Percentiles rank a stretch among this genome's conserved stretches.
phyloP scores from a whole-genome alignment of 805 yeast genomes.

The Schizosaccharomyces lindneri region DNA sequence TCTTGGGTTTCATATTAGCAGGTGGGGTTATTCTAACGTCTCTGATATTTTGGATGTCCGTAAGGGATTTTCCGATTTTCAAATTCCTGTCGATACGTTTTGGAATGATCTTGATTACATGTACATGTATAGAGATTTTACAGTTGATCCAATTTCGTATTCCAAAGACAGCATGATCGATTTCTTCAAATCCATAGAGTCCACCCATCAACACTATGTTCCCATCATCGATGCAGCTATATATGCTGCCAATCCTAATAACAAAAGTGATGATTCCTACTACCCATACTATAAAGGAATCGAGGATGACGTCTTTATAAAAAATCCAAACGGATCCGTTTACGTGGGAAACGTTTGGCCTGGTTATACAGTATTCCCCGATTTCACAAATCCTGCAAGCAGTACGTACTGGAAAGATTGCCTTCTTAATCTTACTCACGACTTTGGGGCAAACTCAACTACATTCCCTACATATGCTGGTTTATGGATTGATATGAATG shows the following conservation, averaged over 20 bases:
- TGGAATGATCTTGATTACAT: constrained; percentile 74
- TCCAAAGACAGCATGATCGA: constrained; percentile 36
- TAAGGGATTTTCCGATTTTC: constrained; percentile 31
- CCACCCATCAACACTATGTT: constrained; percentile 17
- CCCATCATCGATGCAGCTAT: constrained; percentile 6
- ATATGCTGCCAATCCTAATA: constrained; percentile 2
- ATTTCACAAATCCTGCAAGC: constrained; percentile 11
- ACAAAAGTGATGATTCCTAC: constrained; percentile 2
- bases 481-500: constrained; percentile 64
- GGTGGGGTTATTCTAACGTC: constrained; percentile 71
- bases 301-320: constrained; percentile 3
- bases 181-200: constrained; percentile 33
- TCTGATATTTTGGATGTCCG: constrained; percentile 40
- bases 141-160: constrained; percentile 44
- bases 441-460: neutral
- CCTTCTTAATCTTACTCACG: constrained; percentile 10
- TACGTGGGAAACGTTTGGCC: constrained; percentile 16
- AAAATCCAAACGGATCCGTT: constrained; percentile 10
- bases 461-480: constrained; percentile 4
- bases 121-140: constrained; percentile 48
- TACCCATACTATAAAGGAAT: constrained; percentile 2
- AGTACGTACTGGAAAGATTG: constrained; percentile 9
- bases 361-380: constrained; percentile 15
- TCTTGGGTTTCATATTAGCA: constrained; percentile 65
- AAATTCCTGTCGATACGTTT: constrained; percentile 51